These are phyloP conservation scores for Pulveroboletus sp. DNA, from an alignment of 768 basidiomycete genomes.

Conservation along the genomic window DNA sequence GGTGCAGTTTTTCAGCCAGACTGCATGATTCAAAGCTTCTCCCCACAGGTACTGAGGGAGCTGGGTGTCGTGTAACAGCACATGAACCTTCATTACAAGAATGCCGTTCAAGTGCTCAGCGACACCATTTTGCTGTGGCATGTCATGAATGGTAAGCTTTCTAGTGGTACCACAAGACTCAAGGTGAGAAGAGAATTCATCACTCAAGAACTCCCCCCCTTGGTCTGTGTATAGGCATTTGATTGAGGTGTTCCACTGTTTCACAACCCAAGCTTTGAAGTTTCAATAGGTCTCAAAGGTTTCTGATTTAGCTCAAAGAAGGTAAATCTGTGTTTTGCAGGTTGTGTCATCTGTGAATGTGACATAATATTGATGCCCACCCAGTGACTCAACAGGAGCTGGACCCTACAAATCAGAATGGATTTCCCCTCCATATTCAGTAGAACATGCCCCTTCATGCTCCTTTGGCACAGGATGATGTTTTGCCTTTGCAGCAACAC, in stretches of 20 bases:
- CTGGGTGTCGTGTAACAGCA: background rate
- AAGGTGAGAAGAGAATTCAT: background rate
- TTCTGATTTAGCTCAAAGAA: constrained; percentile 1
- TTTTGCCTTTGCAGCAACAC: too few species aligned
- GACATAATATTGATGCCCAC: background rate
- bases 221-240: constrained; percentile 4
- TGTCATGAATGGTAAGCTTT: constrained; percentile 1
- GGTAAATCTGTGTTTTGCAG: background rate
- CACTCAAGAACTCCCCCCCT: constrained; percentile 32
- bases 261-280: constrained; percentile 1
- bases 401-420: too few species aligned
- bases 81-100: background rate
- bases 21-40: background rate
- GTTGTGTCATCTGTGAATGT: constrained; percentile 10
- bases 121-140: background rate
- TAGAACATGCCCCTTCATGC: too few species aligned
- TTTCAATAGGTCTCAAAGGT: constrained; percentile 4
- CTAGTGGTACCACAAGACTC: background rate
- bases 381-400: background rate
- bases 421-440: too few species aligned
- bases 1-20: constrained; percentile 3
- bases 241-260: background rate
- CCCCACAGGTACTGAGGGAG: constrained; percentile 1
- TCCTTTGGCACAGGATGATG: too few species aligned
- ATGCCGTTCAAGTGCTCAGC: background rate